These are phyloP conservation scores for Cucumis sativus DNA, from an alignment of 306 rosid species.

Conservation along the genomic window Cucumber_9930_V3 NC_026657.2:13340501-13341000, in stretches of 20 bases:
- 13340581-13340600: neutral
- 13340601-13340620: neutral
- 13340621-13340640: neutral
- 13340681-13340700: neutral
- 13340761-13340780: neutral
- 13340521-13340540: conserved; percentile 56
- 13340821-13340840: neutral
- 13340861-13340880: neutral
- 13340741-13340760: neutral
- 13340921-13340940: conserved; percentile 59
- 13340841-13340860: neutral
- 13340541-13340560: conserved; percentile 5
- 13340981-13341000: conserved; percentile 85
- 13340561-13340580: neutral
- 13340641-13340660: neutral
- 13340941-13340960: conserved; percentile 81
- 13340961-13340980: conserved; percentile 59
- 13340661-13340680: neutral
- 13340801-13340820: neutral
- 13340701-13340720: neutral
- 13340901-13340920: neutral
- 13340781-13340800: neutral
- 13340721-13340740: neutral
- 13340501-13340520: conserved; percentile 71
- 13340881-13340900: neutral